Base-by-base conservation (phyloP, 371 early-diverging fungal species). In the Mortierella sp. region DNA sequence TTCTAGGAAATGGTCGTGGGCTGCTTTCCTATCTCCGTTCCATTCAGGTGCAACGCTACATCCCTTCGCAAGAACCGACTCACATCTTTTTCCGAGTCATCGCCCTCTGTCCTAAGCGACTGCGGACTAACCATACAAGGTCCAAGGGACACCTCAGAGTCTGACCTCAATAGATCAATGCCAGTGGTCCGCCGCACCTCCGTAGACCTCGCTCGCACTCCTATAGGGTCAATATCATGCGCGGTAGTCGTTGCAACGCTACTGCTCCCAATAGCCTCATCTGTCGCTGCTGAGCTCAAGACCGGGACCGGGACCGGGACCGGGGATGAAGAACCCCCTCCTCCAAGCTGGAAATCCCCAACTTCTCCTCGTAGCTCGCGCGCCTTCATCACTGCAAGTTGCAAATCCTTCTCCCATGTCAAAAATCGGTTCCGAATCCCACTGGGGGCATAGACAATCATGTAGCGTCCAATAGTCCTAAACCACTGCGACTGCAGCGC, bases 401-500 rank as follows among this genome's bases (percentile, higher is more conserved):
- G 76, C 8, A 76, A 60, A 32, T 57, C 42, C 19, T 32, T 52
- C 41, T 76, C 76, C 76, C 76, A 76, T 4, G 55, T 54, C 23
- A 48, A 49, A 52, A 76, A 76, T 11, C 76, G 69, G 17, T 34
- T 54, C 11, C 66, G 51, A 21, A 76, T 50, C 34, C 58, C 57
- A 4, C 32, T 56, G 0, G 76, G 76, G 0, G 76, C 76, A 47
- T 76, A 76, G 4, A 31, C 61, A 9, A 42, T 70, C 48, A 76
- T 61, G 15, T 76, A 76, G 6, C 70, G 60, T 0, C 64, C 70
- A 47, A 76, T 76, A 0, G 70, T 69, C 15, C 70, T 26, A 21
- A 76, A 56, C 76, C 76, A 76, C 37, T 76, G 76, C 3, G 64
- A 69, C 37, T 76, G 76, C 0, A 76, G 50, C 11, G 64, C 70